These are phyloP conservation scores for Ceratocystis lukuohia DNA, from an alignment of 2,329 filamentous ascomycete genomes.

Conservation along the genomic window DNA sequence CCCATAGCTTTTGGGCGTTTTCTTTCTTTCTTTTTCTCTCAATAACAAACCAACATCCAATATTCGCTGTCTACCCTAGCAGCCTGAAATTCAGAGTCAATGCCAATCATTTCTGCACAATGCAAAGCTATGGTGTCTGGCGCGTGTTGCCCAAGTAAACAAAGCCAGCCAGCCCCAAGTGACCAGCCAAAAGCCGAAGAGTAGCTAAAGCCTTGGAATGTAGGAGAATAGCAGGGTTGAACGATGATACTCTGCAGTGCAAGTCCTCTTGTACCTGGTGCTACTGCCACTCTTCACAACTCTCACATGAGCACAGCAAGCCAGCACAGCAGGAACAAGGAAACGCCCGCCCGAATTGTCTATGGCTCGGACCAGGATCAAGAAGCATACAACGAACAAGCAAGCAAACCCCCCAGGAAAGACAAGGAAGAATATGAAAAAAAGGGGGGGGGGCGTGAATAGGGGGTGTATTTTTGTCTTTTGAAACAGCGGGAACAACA, in stretches of 20 bases:
- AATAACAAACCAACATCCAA: not conserved
- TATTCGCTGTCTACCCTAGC: not conserved
- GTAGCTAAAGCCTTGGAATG: not conserved
- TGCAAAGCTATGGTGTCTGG: not conserved
- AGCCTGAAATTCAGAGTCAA: not conserved
- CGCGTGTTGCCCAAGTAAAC: not conserved
- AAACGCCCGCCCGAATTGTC: not conserved
- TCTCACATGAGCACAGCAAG: not conserved
- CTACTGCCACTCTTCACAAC: not conserved
- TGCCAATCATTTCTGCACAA: conserved; percentile 5
- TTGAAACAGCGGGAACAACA: conserved; percentile 1
- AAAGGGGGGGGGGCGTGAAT: not conserved
- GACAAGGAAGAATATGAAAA: not conserved
- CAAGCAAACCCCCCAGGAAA: not conserved
- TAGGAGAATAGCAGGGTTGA: not conserved
- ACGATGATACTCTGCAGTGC: not conserved
- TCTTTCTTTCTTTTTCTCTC: not conserved
- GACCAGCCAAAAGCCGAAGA: not conserved
- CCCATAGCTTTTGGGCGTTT: not conserved
- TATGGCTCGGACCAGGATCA: not conserved
- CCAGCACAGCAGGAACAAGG: not conserved
- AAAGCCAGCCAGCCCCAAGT: not conserved
- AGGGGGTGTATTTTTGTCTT: not conserved
- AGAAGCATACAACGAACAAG: conserved; percentile 5
- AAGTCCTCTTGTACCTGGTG: not conserved